A percentile compares a stretch with the other conserved stretches of the same genome.
These are phyloP conservation scores for Cordyceps fumosorosea DNA, from an alignment of 2,329 filamentous ascomycete genomes.

Conservation along the genomic window DNA sequence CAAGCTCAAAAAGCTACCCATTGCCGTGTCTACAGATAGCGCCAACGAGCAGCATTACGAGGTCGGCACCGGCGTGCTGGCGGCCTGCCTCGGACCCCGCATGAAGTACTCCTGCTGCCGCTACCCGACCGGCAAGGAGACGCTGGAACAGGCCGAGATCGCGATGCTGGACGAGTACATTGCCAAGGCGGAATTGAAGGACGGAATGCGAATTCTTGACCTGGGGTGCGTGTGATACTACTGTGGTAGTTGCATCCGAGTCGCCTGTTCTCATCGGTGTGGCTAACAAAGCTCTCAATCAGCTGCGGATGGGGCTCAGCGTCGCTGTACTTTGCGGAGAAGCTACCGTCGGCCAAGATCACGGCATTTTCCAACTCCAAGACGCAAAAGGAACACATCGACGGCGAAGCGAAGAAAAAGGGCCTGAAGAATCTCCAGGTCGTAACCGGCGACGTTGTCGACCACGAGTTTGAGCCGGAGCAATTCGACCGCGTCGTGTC, in stretches of 20 bases:
- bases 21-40: slow-evolving; percentile 59
- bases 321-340: slow-evolving; percentile 58
- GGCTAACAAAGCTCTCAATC: background rate
- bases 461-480: slow-evolving; percentile 54
- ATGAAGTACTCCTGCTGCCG: slow-evolving; percentile 69
- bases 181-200: slow-evolving; percentile 49
- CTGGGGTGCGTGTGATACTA: slow-evolving; percentile 40
- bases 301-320: slow-evolving; percentile 66
- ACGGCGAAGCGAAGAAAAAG: slow-evolving; percentile 48
- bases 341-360: slow-evolving; percentile 54
- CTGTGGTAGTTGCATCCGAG: background rate
- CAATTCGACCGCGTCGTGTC: slow-evolving; percentile 60
- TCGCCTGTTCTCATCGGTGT: background rate
- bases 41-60: slow-evolving; percentile 70
- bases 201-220: slow-evolving; percentile 57
- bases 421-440: slow-evolving; percentile 54
- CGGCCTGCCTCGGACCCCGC: slow-evolving; percentile 54
- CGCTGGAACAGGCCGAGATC: slow-evolving; percentile 58
- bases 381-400: slow-evolving; percentile 63
- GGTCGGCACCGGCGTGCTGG: slow-evolving; percentile 59
- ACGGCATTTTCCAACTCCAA: slow-evolving; percentile 64
- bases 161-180: slow-evolving; percentile 60
- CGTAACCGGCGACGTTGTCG: slow-evolving; percentile 60
- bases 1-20: slow-evolving; percentile 51
- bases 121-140: slow-evolving; percentile 56